A percentile compares a stretch with the other conserved stretches of the same genome.
These are phyloP conservation scores for Penicillium cosmopolitanum DNA, from an alignment of 495 filamentous ascomycete species.

Conservation along the genomic window DNA sequence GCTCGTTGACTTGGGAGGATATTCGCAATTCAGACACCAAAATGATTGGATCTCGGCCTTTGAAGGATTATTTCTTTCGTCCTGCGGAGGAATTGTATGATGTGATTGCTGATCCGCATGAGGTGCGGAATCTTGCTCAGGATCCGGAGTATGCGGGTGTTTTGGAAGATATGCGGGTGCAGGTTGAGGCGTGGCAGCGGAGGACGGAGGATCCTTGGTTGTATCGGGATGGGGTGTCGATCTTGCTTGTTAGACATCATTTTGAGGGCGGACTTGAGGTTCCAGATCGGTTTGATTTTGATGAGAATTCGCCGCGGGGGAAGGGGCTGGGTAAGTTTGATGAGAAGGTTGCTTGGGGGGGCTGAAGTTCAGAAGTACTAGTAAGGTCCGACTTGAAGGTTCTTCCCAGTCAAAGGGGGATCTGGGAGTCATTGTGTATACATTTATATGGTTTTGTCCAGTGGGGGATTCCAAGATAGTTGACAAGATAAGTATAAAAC, in stretches of 20 bases:
- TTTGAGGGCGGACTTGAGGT: slow-evolving; percentile 40
- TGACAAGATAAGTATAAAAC: slow-evolving; percentile 3
- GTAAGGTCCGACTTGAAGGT: neutral
- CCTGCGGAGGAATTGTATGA: slow-evolving; percentile 49
- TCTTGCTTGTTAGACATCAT: slow-evolving; percentile 35
- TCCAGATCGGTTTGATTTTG: slow-evolving; percentile 47
- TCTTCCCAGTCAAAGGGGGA: too few relatives aligned
- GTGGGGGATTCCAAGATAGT: neutral
- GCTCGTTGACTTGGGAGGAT: slow-evolving; percentile 45
- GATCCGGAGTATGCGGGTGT: slow-evolving; percentile 26
- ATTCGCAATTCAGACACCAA: slow-evolving; percentile 40
- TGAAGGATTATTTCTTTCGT: slow-evolving; percentile 46
- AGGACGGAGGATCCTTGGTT: slow-evolving; percentile 47
- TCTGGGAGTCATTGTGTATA: too few relatives aligned
- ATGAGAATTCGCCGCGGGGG: slow-evolving; percentile 30
- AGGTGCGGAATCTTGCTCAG: slow-evolving; percentile 40
- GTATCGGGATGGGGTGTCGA: slow-evolving; percentile 43
- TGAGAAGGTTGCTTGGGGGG: slow-evolving; percentile 23
- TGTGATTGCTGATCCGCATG: slow-evolving; percentile 40
- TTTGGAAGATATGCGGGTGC: slow-evolving; percentile 32
- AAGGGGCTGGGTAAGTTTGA: slow-evolving; percentile 16
- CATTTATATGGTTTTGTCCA: too few relatives aligned
- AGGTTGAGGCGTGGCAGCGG: slow-evolving; percentile 43
- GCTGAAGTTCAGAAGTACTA: slow-evolving; percentile 14
- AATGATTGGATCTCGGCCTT: slow-evolving; percentile 39